These are phyloP conservation scores for Tetrastigma voinierianum DNA, from an alignment of 164 flowering plant species.

Conservation along the genomic window DNA sequence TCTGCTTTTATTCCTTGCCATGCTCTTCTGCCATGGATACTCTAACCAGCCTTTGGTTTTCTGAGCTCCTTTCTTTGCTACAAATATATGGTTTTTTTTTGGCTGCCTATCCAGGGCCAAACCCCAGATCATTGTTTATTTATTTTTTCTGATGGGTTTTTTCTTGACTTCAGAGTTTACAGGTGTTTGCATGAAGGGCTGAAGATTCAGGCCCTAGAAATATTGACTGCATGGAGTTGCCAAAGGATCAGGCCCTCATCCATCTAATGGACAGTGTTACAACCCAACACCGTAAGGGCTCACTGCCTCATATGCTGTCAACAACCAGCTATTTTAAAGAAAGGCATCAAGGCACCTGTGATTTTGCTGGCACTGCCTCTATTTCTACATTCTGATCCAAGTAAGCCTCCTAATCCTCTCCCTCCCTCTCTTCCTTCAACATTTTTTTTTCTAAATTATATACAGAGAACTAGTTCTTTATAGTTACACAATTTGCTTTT, in stretches of 20 bases:
- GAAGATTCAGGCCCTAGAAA: constrained; percentile 31
- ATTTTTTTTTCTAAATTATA: not conserved
- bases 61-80: no score
- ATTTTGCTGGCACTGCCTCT: constrained; percentile 45
- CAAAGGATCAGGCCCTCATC: constrained; percentile 44
- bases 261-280: constrained; percentile 40
- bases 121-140: no score
- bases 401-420: constrained; percentile 28
- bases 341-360: constrained; percentile 50
- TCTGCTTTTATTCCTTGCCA: not conserved
- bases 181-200: constrained; percentile 19
- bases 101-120: no score
- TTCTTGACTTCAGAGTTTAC: no score
- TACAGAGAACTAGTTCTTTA: not conserved
- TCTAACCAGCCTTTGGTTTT: no score
- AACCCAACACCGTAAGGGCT: constrained; percentile 46
- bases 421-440: not conserved
- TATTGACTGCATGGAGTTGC: constrained; percentile 57
- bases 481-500: not conserved
- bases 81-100: no score
- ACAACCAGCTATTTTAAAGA: constrained; percentile 52
- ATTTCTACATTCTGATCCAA: constrained; percentile 35
- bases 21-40: no score
- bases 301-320: constrained; percentile 60
- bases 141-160: no score